Base-by-base conservation (phyloP, 106 monocot genomes). In the Platanthera guangdongensis region DNA sequence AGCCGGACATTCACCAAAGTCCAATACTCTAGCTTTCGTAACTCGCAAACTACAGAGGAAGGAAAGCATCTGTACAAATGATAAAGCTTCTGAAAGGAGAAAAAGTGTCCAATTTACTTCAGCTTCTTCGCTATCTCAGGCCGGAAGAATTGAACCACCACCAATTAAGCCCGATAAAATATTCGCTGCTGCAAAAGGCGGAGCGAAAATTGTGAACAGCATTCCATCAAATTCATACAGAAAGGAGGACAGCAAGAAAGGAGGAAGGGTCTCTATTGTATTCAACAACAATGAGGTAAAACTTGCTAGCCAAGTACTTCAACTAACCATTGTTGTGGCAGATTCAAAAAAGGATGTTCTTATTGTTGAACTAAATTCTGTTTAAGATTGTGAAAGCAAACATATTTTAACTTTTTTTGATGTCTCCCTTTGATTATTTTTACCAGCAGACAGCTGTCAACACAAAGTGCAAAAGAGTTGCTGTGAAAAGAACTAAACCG, bases 191-290 rank as follows among this genome's bases (percentile, higher is more conserved):
- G 22, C 78, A 7, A 70, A 71, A 52, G 45, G 70, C 15, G n/a
- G n/a, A 47, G 70, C 47, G 11, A 45, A 48, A 16, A 25, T 47
- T 48, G 7, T n/a, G 3, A 39, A 39, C 47, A 25, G 16, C 16
- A n/a, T 70, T 70, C 47, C 46, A 48, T 15, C 70, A 68, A 68
- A 22, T 22, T 2, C 62, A 25, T 63, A 30, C 16, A 47, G 47
- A 48, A 70, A 70, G 70, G 52, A 70, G 19, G 39, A 53, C 28
- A 78, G 47, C 46, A 78, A 70, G 52, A 65, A 32, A 11, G 50
- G n/a, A 47, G 70, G 15, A 71, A 78, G 47, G 54, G 21, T 53
- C n/a, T 25, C 28, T 14, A 51, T 5, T 45, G 70, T 32, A 55
- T 71, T 70, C 30, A 70, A 32, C 4, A 48, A 53, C 22, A 71